These are phyloP conservation scores for Aspergillus novofumigatus DNA, from an alignment of 2,329 filamentous ascomycete species.

Conservation along the genomic window DNA sequence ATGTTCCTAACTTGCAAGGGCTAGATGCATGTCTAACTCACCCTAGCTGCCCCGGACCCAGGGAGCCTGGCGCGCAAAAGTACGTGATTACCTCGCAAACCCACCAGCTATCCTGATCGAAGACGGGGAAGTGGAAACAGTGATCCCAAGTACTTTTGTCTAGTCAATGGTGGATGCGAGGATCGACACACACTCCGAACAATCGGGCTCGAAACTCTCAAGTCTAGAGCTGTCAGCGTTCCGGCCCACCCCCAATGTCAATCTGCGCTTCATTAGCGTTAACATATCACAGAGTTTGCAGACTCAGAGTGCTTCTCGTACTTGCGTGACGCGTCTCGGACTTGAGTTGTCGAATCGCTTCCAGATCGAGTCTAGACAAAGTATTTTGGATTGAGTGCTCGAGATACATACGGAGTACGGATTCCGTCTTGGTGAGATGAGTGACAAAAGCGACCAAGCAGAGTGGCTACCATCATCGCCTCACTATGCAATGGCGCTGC, in stretches of 20 bases:
- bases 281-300: neutral
- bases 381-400: neutral
- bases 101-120: neutral
- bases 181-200: neutral
- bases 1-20: neutral
- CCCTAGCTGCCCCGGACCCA: neutral
- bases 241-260: too few relatives aligned
- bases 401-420: neutral
- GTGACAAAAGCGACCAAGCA: neutral
- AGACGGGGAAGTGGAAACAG: neutral
- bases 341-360: neutral
- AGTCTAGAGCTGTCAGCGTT: neutral
- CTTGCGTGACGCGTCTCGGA: neutral
- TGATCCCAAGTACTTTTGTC: slow-evolving; percentile 7
- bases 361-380: neutral
- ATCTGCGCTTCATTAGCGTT: neutral
- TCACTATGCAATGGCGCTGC: neutral
- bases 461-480: neutral
- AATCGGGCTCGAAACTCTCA: neutral
- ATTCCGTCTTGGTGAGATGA: neutral
- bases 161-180: neutral
- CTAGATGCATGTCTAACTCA: neutral
- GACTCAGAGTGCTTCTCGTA: neutral
- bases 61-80: neutral
- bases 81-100: neutral